Percentiles rank a stretch among this genome's conserved stretches.
Conservation (phyloP, 2,329 filamentous ascomycete genomes). For the Xylogone sp. region DNA sequence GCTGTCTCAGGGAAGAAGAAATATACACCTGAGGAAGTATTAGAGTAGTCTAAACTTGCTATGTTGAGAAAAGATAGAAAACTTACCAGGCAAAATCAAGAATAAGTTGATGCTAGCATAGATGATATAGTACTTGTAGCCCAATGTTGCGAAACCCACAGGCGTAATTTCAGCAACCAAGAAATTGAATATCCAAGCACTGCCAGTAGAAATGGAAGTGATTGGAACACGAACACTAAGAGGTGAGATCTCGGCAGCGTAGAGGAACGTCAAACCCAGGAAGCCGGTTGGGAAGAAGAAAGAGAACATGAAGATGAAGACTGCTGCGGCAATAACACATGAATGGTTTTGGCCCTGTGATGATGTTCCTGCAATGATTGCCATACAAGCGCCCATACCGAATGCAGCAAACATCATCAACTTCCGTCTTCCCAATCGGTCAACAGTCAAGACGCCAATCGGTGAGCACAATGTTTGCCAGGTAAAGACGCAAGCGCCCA, state of each 20-base stretch:
- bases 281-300: constrained; percentile 20
- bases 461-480: not conserved
- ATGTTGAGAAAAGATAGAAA: not conserved
- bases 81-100: constrained; percentile 1
- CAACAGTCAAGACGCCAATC: constrained; percentile 50
- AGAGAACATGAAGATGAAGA: constrained; percentile 18
- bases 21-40: constrained; percentile 6
- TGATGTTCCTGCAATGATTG: constrained; percentile 40
- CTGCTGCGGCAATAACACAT: constrained; percentile 7
- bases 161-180: constrained; percentile 9
- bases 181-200: constrained; percentile 5
- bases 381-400: constrained; percentile 61
- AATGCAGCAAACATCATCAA: constrained; percentile 66
- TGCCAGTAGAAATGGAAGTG: constrained; percentile 1
- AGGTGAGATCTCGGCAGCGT: constrained; percentile 7
- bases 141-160: constrained; percentile 5
- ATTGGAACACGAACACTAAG: constrained; percentile 3
- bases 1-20: constrained; percentile 13
- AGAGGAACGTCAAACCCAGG: constrained; percentile 14
- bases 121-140: constrained; percentile 5
- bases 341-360: constrained; percentile 16
- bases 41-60: not conserved
- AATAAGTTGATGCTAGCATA: constrained; percentile 5
- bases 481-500: constrained; percentile 41
- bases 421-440: constrained; percentile 61